Conservation (phyloP, 2,329 filamentous ascomycete genomes). For the Fusarium acutatum region DNA sequence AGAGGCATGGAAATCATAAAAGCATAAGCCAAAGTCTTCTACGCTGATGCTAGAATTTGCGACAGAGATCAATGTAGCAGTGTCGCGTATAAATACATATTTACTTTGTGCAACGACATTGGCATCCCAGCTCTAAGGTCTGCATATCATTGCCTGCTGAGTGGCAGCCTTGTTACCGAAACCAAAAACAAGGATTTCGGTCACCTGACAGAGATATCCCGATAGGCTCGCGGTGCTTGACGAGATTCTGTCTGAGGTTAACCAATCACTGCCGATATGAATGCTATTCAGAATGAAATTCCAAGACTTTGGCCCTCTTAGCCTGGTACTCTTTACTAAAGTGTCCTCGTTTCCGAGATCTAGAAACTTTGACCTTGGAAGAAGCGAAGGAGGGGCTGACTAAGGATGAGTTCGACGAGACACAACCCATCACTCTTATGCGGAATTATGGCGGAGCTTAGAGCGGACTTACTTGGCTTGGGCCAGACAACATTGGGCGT, state of each 20-base stretch:
- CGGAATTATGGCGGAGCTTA: not conserved
- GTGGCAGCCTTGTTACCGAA: not conserved
- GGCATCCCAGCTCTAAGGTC: not conserved
- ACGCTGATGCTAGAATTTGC: no score
- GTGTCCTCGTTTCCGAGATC: not conserved
- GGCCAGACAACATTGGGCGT: not conserved
- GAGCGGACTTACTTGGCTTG: not conserved
- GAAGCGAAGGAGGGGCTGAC: not conserved
- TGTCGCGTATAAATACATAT: not conserved
- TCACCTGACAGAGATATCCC: not conserved
- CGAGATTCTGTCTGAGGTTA: not conserved
- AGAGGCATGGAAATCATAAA: no score
- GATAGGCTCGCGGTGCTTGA: not conserved
- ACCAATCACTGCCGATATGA: not conserved
- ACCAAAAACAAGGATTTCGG: not conserved
- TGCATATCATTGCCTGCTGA: not conserved
- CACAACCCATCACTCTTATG: not conserved
- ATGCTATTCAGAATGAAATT: not conserved
- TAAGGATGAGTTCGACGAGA: not conserved
- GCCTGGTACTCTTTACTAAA: not conserved
- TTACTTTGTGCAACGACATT: not conserved
- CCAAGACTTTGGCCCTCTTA: accelerated
- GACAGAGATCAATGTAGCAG: not conserved
- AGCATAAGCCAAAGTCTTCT: no score
- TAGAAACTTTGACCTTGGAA: not conserved